Percentiles rank a stretch among this genome's conserved stretches.
Evolutionary conservation across 1,284 basidiomycete genomes (phyloP).

Genomic region (Salmacisia buchloeana): DNA sequence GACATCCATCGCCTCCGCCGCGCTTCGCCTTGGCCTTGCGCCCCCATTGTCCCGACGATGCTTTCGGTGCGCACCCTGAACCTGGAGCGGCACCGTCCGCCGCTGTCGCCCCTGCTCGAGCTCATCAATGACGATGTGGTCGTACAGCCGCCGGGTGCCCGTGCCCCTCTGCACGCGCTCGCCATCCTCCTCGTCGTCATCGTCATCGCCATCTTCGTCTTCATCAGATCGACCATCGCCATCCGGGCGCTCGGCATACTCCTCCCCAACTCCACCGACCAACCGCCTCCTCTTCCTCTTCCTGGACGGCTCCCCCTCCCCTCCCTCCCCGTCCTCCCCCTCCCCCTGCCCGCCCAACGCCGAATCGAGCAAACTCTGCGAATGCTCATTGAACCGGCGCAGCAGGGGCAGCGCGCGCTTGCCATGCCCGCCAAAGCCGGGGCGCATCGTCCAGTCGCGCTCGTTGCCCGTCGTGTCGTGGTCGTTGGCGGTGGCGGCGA

Average conservation of each 20-base stretch:
- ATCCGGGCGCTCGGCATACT: slow-evolving; percentile 29
- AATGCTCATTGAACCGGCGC: slow-evolving; percentile 95
- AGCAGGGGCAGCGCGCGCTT: slow-evolving; percentile 82
- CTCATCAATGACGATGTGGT: slow-evolving; percentile 80
- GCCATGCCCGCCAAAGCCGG: slow-evolving; percentile 64
- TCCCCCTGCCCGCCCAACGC: slow-evolving; percentile 45
- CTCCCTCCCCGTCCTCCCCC: neutral
- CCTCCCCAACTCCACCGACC: slow-evolving; percentile 42
- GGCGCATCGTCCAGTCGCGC: slow-evolving; percentile 89
- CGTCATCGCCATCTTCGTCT: slow-evolving; percentile 6
- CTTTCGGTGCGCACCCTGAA: slow-evolving; percentile 50
- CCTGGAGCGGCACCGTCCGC: slow-evolving; percentile 70
- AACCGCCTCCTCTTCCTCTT: slow-evolving; percentile 27
- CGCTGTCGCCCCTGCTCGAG: slow-evolving; percentile 65
- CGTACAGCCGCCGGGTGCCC: slow-evolving; percentile 52
- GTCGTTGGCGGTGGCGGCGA: slow-evolving; percentile 84
- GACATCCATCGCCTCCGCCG: slow-evolving; percentile 31
- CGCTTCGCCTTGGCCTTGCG: slow-evolving; percentile 8
- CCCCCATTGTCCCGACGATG: neutral
- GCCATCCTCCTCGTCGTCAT: slow-evolving; percentile 12
- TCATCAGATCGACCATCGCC: no score
- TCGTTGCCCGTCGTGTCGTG: slow-evolving; percentile 84
- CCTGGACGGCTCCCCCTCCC: no score
- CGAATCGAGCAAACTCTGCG: slow-evolving; percentile 71
- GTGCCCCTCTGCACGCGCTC: slow-evolving; percentile 9